Evolutionary conservation across 768 basidiomycete genomes (phyloP).

Genomic region (Termitomyces titanicus): DNA sequence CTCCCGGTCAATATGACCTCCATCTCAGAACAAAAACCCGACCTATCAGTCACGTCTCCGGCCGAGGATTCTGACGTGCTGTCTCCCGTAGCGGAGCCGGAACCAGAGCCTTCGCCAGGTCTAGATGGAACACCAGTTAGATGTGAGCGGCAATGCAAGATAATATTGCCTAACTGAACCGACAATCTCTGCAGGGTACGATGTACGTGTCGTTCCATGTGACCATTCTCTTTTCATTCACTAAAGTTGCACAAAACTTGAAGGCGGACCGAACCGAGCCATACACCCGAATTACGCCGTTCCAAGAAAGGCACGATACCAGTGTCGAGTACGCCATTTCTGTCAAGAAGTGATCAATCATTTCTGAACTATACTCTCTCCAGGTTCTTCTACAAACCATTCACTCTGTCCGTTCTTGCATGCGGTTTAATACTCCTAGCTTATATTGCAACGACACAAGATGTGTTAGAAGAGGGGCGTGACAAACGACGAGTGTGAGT

Average conservation of each 20-base stretch:
- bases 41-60: constrained; percentile 43
- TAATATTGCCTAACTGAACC: constrained; percentile 4
- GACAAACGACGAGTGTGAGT: constrained; percentile 81
- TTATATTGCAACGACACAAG: constrained; percentile 80
- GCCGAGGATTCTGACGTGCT: constrained; percentile 65
- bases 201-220: constrained; percentile 51
- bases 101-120: constrained; percentile 70
- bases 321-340: constrained; percentile 67
- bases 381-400: constrained; percentile 85
- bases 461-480: constrained; percentile 78
- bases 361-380: constrained; percentile 8
- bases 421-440: constrained; percentile 65
- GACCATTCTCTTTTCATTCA: constrained; percentile 15
- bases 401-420: constrained; percentile 73
- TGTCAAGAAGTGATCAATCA: constrained; percentile 4
- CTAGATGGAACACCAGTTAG: constrained; percentile 72
- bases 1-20: constrained; percentile 24
- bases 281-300: constrained; percentile 79
- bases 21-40: constrained; percentile 28
- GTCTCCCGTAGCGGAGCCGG: constrained; percentile 44
- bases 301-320: constrained; percentile 81
- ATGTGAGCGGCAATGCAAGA: constrained; percentile 50
- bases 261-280: constrained; percentile 83
- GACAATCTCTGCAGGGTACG: constrained; percentile 61
- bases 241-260: constrained; percentile 12